Percentiles rank a stretch among this genome's conserved stretches.
phyloP scores from a whole-genome alignment of 2,329 filamentous ascomycete species.

The Coniochaeta sp. region DNA sequence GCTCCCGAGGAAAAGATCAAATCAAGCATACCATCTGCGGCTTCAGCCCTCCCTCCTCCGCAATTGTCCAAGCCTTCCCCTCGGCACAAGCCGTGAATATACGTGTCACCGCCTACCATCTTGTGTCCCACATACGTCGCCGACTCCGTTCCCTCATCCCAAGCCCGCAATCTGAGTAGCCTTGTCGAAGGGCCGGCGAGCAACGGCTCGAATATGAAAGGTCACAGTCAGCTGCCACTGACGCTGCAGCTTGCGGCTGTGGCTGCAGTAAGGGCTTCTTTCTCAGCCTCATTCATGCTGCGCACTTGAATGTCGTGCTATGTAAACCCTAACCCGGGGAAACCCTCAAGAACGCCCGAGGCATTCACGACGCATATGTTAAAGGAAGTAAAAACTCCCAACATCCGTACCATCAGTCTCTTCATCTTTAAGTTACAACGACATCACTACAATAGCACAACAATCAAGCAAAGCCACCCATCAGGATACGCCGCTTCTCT shows the following conservation, averaged over 20 bases:
- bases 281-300: background rate
- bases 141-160: background rate
- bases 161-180: background rate
- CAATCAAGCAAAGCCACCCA: constrained; percentile 80
- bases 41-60: background rate
- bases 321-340: background rate
- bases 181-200: background rate
- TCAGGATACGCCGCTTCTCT: constrained; percentile 80
- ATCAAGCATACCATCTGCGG: background rate
- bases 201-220: background rate
- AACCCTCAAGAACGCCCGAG: background rate
- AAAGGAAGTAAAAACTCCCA: background rate
- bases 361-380: background rate
- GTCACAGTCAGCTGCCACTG: background rate
- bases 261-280: background rate
- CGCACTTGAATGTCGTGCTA: background rate
- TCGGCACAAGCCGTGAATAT: background rate
- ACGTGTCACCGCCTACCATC: background rate
- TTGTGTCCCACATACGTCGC: background rate
- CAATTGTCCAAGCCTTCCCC: background rate
- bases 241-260: background rate
- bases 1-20: background rate
- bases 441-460: constrained; percentile 55
- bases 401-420: background rate
- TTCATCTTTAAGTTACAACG: background rate